phyloP scores from a whole-genome alignment of 345 rosid species.

The Eucalyptus tenuipes region DNA sequence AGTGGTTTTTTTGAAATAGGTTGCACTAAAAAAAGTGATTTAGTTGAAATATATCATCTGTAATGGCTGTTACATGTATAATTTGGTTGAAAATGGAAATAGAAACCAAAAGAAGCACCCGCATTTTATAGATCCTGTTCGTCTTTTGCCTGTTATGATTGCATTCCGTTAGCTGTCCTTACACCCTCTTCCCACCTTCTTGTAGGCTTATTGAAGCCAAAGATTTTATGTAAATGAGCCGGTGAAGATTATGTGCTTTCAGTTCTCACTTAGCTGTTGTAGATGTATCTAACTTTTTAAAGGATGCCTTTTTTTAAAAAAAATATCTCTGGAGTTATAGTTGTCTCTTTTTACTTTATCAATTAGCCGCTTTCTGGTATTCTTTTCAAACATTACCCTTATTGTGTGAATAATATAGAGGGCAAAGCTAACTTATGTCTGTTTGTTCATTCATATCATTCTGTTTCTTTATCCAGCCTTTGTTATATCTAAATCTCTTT shows the following conservation, averaged over 20 bases:
- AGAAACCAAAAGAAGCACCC: neutral
- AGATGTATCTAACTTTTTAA: neutral
- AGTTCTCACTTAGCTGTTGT: neutral
- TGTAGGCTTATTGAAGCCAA: neutral
- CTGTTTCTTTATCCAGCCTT: neutral
- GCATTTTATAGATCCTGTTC: neutral
- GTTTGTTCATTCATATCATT: neutral
- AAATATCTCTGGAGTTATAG: neutral
- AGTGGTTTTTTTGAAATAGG: neutral
- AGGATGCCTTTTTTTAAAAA: too few relatives aligned
- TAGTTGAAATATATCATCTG: neutral
- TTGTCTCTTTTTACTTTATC: neutral
- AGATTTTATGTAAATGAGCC: neutral
- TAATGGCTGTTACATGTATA: neutral
- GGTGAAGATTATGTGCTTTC: neutral
- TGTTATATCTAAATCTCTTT: neutral
- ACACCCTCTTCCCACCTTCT: neutral
- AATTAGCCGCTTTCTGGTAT: neutral
- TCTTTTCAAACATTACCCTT: neutral
- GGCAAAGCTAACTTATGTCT: neutral
- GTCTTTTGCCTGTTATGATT: neutral
- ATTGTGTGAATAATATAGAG: neutral
- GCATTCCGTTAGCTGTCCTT: neutral
- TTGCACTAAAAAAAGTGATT: neutral
- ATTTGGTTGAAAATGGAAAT: neutral